A percentile compares a stretch with the other conserved stretches of the same genome.
These are phyloP conservation scores for Tulasnella sp. DNA, from an alignment of 768 basidiomycete genomes.

Conservation along the genomic window DNA sequence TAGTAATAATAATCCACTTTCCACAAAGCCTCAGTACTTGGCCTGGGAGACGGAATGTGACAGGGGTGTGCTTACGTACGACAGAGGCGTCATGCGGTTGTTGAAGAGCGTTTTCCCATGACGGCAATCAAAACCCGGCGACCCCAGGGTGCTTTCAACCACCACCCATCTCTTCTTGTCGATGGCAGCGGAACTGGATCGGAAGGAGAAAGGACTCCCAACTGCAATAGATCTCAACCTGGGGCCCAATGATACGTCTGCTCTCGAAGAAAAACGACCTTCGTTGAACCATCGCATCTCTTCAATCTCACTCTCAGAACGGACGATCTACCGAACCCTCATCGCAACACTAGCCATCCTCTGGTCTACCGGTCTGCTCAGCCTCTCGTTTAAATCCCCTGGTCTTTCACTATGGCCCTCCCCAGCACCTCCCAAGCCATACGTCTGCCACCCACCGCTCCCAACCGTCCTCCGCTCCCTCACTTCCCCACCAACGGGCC, in stretches of 20 bases:
- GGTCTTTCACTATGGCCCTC: background rate
- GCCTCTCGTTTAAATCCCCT: background rate
- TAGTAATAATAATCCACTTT: too few species aligned
- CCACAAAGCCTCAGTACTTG: too few species aligned
- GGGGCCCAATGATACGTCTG: background rate
- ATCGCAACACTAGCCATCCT: background rate
- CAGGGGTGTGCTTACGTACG: background rate
- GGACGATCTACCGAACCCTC: background rate
- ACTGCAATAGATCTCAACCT: background rate
- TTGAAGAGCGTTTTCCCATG: background rate
- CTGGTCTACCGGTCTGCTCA: background rate
- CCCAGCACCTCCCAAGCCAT: background rate
- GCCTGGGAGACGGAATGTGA: background rate
- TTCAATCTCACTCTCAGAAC: background rate
- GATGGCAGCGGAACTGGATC: background rate
- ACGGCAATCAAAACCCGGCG: background rate
- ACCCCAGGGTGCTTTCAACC: background rate
- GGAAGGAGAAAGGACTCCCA: background rate
- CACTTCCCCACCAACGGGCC: background rate
- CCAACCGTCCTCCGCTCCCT: background rate
- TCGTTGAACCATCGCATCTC: background rate
- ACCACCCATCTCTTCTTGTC: too few species aligned
- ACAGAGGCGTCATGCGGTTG: background rate
- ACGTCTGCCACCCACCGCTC: background rate
- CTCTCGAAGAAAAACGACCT: background rate